Base-by-base conservation (phyloP, 2,329 filamentous ascomycete genomes). In the Emericellopsis cladophorae region DNA sequence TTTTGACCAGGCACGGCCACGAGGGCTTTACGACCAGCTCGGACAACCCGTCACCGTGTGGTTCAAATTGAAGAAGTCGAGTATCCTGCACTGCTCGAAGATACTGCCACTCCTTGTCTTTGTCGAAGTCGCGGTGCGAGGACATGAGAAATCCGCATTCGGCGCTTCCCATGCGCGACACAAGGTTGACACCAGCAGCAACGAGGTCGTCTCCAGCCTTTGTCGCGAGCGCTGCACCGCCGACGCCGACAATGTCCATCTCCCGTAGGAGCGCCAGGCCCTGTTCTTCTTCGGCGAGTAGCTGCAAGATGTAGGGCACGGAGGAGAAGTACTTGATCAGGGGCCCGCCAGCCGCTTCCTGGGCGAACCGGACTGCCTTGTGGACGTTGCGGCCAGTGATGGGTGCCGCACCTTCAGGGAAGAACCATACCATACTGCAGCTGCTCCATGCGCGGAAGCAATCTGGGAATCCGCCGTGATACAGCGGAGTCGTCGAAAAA, bases 81-180 rank as follows among this genome's bases (percentile, higher is more conserved):
- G 54, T 35, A 15, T 56, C 50, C 2, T 46, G 42, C 1, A 56
- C 51, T 2, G 62, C 55, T 9, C 76, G 65, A 2, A 82, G 60
- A 45, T 73, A 79, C 45, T 79, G 68, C 77, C 76, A 83, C 2
- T 70, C 68, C n/a, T 57, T 64, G 42, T 82, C 76, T 0, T 46
- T 52, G 0, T 42, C 44, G 42, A 72, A 81, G 21, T 75, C 58
- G 18, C 77, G 66, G 51, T 75, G 66, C 0, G 78, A 82, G 4
- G 73, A 79, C 51, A 82, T 63, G 12, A 82, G 53, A 44, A 82
- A 82, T 0, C 78, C 77, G 42, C 76, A 81, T 51, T 83, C 78
- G 8, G 76, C 73, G 48, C 76, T 81, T 2, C 79, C 78, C 52
- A 77, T 79, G 33, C 79, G 63, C 1, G 75, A 81, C 1, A 80